phyloP scores from a whole-genome alignment of 1,284 basidiomycete species.

The Pterula multifida region DNA sequence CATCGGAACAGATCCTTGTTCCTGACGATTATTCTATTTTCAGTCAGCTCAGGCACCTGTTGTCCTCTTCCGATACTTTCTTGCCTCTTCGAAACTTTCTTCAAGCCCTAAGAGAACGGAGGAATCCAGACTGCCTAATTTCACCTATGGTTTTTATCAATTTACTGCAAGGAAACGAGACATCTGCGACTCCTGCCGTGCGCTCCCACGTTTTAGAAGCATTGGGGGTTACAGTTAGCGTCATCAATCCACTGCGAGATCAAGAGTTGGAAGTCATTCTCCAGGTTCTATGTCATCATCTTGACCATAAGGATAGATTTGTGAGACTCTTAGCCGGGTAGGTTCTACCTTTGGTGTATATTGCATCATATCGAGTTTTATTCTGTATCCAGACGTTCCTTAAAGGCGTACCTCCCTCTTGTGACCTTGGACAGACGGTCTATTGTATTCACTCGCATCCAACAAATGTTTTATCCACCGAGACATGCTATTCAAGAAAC shows the following conservation, averaged over 20 bases:
- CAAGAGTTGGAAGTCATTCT: slow-evolving; percentile 9
- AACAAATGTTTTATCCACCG: slow-evolving; percentile 30
- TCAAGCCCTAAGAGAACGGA: background rate
- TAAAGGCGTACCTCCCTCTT: slow-evolving; percentile 7
- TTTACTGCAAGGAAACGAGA: background rate
- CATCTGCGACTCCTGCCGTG: background rate
- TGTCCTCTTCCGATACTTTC: background rate
- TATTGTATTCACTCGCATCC: slow-evolving; percentile 32
- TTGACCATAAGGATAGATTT: slow-evolving; percentile 42
- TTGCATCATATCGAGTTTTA: slow-evolving; percentile 3
- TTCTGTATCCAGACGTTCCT: background rate
- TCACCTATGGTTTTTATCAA: background rate
- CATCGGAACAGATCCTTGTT: too few species aligned
- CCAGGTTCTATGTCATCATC: slow-evolving; percentile 31
- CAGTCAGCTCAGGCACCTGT: background rate
- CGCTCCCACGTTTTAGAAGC: background rate
- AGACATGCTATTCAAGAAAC: slow-evolving; percentile 46
- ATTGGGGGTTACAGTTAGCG: background rate
- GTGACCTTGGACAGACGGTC: slow-evolving; percentile 25
- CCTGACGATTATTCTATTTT: too few species aligned
- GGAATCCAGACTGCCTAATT: background rate
- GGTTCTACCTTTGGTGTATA: slow-evolving; percentile 13
- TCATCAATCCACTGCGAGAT: background rate
- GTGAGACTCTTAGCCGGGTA: slow-evolving; percentile 61
- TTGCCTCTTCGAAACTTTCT: background rate